Evolutionary conservation across 2,329 filamentous ascomycete genomes (phyloP), one percentile per base, ranked within the genome.

Genomic region (Calycina marina): DNA sequence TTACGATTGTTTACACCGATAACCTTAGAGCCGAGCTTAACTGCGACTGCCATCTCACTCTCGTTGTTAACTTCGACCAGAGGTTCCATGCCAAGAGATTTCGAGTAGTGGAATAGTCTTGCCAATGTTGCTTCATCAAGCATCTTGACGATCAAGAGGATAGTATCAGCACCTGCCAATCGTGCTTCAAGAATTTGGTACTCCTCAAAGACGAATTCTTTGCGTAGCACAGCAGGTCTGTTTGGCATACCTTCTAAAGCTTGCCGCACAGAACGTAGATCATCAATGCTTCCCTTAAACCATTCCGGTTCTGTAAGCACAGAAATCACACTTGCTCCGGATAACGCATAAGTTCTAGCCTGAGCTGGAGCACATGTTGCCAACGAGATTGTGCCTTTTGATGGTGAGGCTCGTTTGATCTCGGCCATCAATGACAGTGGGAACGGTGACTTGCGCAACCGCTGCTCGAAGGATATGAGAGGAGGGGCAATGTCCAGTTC

Each of bases 1-100:
- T 98, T 93, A 34, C 90, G 77, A 61, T 98, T 98, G 60, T 98
- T 98, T 46, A 98, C 90, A 15, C 90, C 90, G 48, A 98, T 93
- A 22, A 84, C 88, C 56, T 86, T 79, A 14, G 90, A 72, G 8
- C 88, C 90, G 14, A 98, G 67, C 35, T 80, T 71, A 28, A 94
- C 74, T 5, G 92, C 90, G 35, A 75, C 76, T 24, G 77, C 67
- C 83, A 94, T 98, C 57, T 98, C 90, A 30, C 90, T 82, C 0
- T 77, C 74, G 25, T 80, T 98, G 51, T 98, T 93, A 16, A 98
- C 90, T 55, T 98, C 90, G 2, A 98, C 90, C 17, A 98, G 60
- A 18, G 90, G 90, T 58, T 98, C 92, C 90, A 98, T 98, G 12
- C 86, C 88, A 2, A 98, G 65, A 2, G 78, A 85, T 26, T 75